Evolutionary conservation across 495 filamentous ascomycete species (phyloP).

Genomic region (Aspergillus mulundensis): DNA sequence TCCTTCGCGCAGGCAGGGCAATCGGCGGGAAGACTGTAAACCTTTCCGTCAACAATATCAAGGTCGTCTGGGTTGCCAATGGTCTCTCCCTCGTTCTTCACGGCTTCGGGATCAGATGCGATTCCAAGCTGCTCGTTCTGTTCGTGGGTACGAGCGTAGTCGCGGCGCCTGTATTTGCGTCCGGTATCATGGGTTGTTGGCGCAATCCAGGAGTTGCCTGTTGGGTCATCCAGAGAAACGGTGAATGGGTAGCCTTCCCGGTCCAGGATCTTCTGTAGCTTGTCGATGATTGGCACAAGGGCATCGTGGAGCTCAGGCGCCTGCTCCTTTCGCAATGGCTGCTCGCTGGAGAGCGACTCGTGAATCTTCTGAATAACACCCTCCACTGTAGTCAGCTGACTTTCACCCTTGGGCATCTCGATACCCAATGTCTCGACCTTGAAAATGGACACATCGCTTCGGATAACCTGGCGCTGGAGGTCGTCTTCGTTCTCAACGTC

Average conservation of each 20-base stretch:
- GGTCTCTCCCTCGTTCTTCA: constrained; percentile 21
- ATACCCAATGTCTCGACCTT: constrained; percentile 82
- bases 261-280: constrained; percentile 66
- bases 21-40: constrained; percentile 83
- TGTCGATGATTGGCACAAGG: constrained; percentile 66
- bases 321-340: constrained; percentile 66
- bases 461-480: constrained; percentile 81
- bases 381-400: constrained; percentile 88
- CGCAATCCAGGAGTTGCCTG: constrained; percentile 97
- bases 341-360: constrained; percentile 70
- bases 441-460: constrained; percentile 79
- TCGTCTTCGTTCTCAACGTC: constrained; percentile 65
- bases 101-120: constrained; percentile 36
- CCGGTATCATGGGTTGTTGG: constrained; percentile 66
- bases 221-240: constrained; percentile 78
- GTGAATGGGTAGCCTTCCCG: constrained; percentile 82
- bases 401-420: constrained; percentile 83
- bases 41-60: constrained; percentile 81
- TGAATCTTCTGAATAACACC: constrained; percentile 73
- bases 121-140: constrained; percentile 83
- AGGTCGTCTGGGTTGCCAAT: constrained; percentile 50
- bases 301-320: constrained; percentile 72
- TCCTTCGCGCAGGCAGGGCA: constrained; percentile 85
- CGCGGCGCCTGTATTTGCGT: constrained; percentile 74
- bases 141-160: constrained; percentile 75